Conservation (phyloP, 2,329 filamentous ascomycete species). For the Tolypocladium pustulatum region DNA sequence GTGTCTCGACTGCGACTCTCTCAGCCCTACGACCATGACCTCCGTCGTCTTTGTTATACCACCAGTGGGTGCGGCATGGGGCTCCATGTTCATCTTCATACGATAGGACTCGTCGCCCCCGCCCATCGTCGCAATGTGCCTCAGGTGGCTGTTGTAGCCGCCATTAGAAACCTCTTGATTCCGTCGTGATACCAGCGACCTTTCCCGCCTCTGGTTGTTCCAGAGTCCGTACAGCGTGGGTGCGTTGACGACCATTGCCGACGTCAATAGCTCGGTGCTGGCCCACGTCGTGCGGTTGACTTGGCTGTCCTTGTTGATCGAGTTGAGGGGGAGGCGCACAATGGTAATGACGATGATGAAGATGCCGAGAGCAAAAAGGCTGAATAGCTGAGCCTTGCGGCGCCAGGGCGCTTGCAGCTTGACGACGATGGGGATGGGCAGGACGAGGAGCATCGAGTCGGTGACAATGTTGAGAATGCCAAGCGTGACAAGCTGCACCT, state of each 20-base stretch:
- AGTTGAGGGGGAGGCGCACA: slow-evolving; percentile 26
- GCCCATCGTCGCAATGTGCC: neutral
- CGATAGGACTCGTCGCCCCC: neutral
- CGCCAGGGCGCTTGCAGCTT: slow-evolving; percentile 14
- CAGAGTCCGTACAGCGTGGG: slow-evolving; percentile 24
- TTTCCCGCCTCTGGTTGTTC: slow-evolving; percentile 14
- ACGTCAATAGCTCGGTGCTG: slow-evolving; percentile 23
- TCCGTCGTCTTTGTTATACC: neutral
- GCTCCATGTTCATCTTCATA: neutral
- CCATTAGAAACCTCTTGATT: neutral
- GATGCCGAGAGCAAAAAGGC: slow-evolving; percentile 24
- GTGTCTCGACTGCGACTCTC: neutral
- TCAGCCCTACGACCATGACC: neutral
- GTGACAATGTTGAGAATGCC: slow-evolving; percentile 22
- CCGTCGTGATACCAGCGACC: neutral
- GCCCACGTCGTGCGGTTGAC: slow-evolving; percentile 26
- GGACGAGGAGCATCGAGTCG: slow-evolving; percentile 15
- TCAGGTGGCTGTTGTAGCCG: too few relatives aligned
- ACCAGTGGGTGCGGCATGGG: too few relatives aligned
- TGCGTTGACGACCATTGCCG: slow-evolving; percentile 24
- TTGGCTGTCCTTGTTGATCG: slow-evolving; percentile 21
- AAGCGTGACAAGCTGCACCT: slow-evolving; percentile 20
- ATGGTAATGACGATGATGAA: slow-evolving; percentile 28
- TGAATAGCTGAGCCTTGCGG: slow-evolving; percentile 20
- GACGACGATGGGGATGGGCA: slow-evolving; percentile 16